A percentile compares a stretch with the other conserved stretches of the same genome.
phyloP scores from a whole-genome alignment of 2,329 filamentous ascomycete species.

The Alternaria angustiovoidea region DNA sequence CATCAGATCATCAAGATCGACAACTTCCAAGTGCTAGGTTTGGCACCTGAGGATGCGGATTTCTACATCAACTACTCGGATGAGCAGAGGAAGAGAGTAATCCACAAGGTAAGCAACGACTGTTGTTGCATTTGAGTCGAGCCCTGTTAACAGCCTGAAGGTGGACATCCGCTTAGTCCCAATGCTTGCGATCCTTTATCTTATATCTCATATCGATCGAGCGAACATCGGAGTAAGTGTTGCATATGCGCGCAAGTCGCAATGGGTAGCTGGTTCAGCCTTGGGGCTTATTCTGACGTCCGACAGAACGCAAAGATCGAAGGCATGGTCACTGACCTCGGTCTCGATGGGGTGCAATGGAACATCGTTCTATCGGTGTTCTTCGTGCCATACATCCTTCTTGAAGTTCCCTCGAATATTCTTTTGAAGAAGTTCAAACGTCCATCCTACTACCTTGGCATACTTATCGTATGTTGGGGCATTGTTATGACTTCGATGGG shows the following conservation, averaged over 20 bases:
- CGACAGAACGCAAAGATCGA: constrained; percentile 66
- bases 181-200: constrained; percentile 54
- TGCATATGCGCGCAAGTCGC: background rate
- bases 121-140: too few species aligned
- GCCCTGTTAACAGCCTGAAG: background rate
- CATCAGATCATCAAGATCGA: constrained; percentile 38
- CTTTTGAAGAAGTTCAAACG: constrained; percentile 26
- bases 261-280: background rate
- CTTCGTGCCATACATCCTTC: constrained; percentile 57
- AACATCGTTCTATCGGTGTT: constrained; percentile 67
- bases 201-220: constrained; percentile 61
- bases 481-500: background rate
- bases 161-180: constrained; percentile 45
- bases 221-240: constrained; percentile 65
- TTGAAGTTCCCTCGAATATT: constrained; percentile 54
- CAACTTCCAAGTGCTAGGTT: constrained; percentile 36
- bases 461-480: background rate
- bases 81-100: constrained; percentile 58
- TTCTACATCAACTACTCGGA: constrained; percentile 41
- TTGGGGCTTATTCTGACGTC: background rate
- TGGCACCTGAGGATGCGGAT: constrained; percentile 32
- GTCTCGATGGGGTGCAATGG: constrained; percentile 51
- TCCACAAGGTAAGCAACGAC: constrained; percentile 26
- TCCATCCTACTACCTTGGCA: background rate
- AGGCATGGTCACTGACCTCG: constrained; percentile 67